Conservation (phyloP, 2,329 filamentous ascomycete genomes). For the Cadophora sp. region DNA sequence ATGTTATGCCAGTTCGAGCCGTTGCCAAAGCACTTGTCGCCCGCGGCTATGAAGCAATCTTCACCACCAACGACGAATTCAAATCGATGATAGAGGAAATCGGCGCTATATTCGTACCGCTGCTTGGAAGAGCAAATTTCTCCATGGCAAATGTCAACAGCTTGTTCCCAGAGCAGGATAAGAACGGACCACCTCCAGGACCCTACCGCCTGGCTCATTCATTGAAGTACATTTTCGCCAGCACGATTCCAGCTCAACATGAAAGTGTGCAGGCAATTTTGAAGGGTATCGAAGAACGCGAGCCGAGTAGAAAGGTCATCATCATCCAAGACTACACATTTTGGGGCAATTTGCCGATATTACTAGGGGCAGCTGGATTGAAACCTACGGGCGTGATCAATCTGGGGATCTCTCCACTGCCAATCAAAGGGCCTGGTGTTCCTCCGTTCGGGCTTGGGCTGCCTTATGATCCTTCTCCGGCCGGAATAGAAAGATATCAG, state of each 20-base stretch:
- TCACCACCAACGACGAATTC: slow-evolving; percentile 50
- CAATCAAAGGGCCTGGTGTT: slow-evolving; percentile 47
- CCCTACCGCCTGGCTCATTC: slow-evolving; percentile 10
- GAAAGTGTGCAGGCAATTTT: slow-evolving; percentile 42
- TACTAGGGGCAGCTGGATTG: slow-evolving; percentile 50
- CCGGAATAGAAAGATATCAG: slow-evolving; percentile 47
- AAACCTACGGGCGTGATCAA: slow-evolving; percentile 48
- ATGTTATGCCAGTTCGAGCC: slow-evolving; percentile 29
- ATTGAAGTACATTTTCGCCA: slow-evolving; percentile 46
- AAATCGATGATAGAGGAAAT: slow-evolving; percentile 45
- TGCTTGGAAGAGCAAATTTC: slow-evolving; percentile 37
- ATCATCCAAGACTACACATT: slow-evolving; percentile 51
- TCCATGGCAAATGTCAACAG: not conserved
- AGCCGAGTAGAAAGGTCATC: slow-evolving; percentile 47
- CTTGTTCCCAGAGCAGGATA: slow-evolving; percentile 29
- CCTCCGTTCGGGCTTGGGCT: slow-evolving; percentile 50
- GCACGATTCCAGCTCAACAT: slow-evolving; percentile 46
- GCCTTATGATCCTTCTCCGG: slow-evolving; percentile 47
- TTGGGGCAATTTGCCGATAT: slow-evolving; percentile 49
- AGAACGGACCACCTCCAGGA: not conserved
- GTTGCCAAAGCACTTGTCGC: slow-evolving; percentile 38
- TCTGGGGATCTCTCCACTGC: slow-evolving; percentile 49
- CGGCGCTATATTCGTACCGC: slow-evolving; percentile 49
- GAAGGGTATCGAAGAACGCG: slow-evolving; percentile 39
- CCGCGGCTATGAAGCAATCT: slow-evolving; percentile 51